Evolutionary conservation across 2,329 filamentous ascomycete genomes (phyloP), one percentile per base, ranked within the genome.

Genomic region (Remersonia thermophila): DNA sequence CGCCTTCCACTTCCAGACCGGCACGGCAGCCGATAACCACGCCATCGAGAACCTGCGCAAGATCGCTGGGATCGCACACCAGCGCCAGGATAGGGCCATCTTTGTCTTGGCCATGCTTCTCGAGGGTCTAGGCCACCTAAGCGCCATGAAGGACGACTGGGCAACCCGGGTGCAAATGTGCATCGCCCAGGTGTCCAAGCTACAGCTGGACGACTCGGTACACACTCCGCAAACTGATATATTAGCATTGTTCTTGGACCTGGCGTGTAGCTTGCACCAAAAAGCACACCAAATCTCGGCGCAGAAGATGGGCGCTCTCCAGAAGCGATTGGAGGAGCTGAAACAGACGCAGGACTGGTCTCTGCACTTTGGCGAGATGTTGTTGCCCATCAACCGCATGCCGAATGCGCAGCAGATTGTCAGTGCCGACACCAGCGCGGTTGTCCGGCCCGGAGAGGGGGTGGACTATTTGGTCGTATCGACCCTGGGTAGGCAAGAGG

Each of bases 161-260:
- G 60, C 80, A n/a, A 75, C 82, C 43, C 70, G 78, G 40, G 75
- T 83, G 23, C 80, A 85, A 48, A 67, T 71, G 30, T 82, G 81
- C 35, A 71, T 89, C 45, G 82, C 83, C n/a, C 71, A 78, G 34
- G 80, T 77, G 5, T 67, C 78, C 40, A 83, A 79, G 47, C 70
- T 78, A 36, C 83, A 89, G 51, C 62, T 82, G 9, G 72, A 82
- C 27, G 65, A 70, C 1, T 65, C 69, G n/a, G 65, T 72, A 36
- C 65, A 69, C 30, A 69, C 84, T 27, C 71, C 76, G 5, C 80
- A 83, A 47, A 66, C 86, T 12, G 69, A 76, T 37, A 65, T 77
- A 2, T 55, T 87, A 33, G 66, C 77, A 10, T 66, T 82, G 36
- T 66, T 81, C 31, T 62, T 86, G 13, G 81, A 87, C 51, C 65